Percentiles rank a stretch among this genome's conserved stretches.
These are phyloP conservation scores for Blastobotrys parvus DNA, from an alignment of 805 yeast genomes.

Conservation along the genomic window DNA sequence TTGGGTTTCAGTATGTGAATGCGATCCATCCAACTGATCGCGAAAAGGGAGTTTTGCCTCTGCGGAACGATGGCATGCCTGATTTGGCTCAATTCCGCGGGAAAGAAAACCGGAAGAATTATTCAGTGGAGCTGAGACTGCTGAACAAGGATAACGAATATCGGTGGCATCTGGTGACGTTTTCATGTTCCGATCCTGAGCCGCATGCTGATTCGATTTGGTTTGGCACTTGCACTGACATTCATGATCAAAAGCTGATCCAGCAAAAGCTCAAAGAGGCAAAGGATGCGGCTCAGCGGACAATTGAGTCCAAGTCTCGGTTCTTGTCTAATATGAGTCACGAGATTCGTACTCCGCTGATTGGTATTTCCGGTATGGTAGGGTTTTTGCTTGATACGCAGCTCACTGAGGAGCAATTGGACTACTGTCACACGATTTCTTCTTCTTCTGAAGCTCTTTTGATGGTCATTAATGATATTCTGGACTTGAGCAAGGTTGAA, in stretches of 20 bases:
- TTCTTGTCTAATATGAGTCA: conserved; percentile 31
- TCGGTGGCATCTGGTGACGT: conserved; percentile 26
- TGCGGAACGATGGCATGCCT: conserved; percentile 2
- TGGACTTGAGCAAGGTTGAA: conserved; percentile 30
- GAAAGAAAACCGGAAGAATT: conserved; percentile 9
- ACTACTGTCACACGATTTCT: conserved; percentile 29
- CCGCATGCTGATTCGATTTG: conserved; percentile 15
- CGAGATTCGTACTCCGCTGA: conserved; percentile 30
- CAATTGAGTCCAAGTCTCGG: conserved; percentile 31
- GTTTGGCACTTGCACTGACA: conserved; percentile 30
- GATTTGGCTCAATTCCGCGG: conserved; percentile 7
- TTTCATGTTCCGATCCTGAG: conserved; percentile 17
- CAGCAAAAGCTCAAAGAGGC: conserved; percentile 28
- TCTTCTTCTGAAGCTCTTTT: conserved; percentile 27
- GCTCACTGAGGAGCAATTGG: conserved; percentile 27
- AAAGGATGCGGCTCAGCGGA: conserved; percentile 29
- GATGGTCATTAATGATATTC: conserved; percentile 29
- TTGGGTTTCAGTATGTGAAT: conserved; percentile 23
- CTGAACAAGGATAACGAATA: conserved; percentile 21
- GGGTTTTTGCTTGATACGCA: conserved; percentile 27
- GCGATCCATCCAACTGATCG: conserved; percentile 28
- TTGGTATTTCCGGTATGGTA: conserved; percentile 32
- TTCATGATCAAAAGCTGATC: conserved; percentile 26
- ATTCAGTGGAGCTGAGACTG: conserved; percentile 21
- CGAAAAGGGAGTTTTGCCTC: conserved; percentile 16